Conservation (phyloP, 257 asterid genomes). For the Plantago major region DNA sequence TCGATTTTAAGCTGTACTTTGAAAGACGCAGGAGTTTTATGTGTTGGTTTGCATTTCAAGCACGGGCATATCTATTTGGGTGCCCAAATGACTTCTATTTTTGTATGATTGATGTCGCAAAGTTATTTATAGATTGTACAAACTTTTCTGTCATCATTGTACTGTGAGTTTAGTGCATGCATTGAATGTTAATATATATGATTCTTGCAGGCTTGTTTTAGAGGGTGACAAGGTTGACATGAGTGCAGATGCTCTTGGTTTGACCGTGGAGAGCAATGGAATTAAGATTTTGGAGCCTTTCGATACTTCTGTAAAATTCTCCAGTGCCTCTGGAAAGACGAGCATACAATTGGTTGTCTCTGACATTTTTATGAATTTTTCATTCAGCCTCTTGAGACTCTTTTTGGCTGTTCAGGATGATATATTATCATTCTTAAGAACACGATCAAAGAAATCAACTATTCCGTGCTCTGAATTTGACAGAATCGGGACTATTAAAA, state of each 20-base stretch:
- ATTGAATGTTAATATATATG: slow-evolving; percentile 6
- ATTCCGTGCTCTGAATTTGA: slow-evolving; percentile 87
- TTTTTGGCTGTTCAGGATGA: slow-evolving; percentile 94
- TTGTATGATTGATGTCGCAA: no score
- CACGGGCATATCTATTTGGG: no score
- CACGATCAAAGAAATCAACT: slow-evolving; percentile 72
- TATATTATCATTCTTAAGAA: slow-evolving; percentile 82
- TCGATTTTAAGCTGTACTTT: no score
- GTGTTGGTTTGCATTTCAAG: no score
- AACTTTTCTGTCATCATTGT: neutral
- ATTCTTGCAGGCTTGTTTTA: slow-evolving; percentile 67
- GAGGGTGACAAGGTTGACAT: slow-evolving; percentile 65
- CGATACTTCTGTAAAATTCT: slow-evolving; percentile 62
- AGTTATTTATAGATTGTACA: neutral
- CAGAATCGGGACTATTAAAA: slow-evolving; percentile 67
- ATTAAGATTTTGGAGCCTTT: slow-evolving; percentile 91
- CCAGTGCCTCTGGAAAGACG: slow-evolving; percentile 71
- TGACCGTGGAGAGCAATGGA: slow-evolving; percentile 97
- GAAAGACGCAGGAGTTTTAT: no score
- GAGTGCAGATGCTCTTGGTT: slow-evolving; percentile 69
- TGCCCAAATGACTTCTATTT: no score
- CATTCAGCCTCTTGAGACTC: slow-evolving; percentile 82
- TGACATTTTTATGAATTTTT: slow-evolving; percentile 88
- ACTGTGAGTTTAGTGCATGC: slow-evolving; percentile 1
- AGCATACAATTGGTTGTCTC: slow-evolving; percentile 66